Conservation (phyloP, 1,139 yeast species). For the Chernovozyma aurita region DNA sequence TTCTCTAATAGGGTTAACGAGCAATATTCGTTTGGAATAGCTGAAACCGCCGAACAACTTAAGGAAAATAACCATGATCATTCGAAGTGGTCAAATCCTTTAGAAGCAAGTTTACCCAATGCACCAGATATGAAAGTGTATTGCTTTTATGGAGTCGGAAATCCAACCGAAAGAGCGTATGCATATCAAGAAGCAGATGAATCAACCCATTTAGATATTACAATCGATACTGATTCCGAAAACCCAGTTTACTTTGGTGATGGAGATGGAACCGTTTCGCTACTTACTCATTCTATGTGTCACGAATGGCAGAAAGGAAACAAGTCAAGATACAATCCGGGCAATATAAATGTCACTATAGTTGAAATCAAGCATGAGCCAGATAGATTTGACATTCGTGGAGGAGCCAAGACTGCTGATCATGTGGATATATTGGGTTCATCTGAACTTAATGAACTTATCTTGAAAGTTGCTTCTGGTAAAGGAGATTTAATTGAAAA, state of each 20-base stretch:
- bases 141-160: conserved; percentile 93
- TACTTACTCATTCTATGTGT: conserved; percentile 71
- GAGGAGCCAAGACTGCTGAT: conserved; percentile 97
- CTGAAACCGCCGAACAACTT: conserved; percentile 57
- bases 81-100: conserved; percentile 86
- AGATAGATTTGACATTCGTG: conserved; percentile 87
- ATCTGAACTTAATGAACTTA: conserved; percentile 82
- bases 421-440: conserved; percentile 96
- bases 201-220: conserved; percentile 51
- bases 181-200: conserved; percentile 66
- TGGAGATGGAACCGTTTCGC: conserved; percentile 94
- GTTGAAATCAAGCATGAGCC: conserved; percentile 95
- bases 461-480: conserved; percentile 81
- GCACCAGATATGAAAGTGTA: conserved; percentile 90
- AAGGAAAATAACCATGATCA: conserved; percentile 60
- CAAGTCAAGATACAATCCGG: conserved; percentile 76
- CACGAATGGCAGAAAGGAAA: conserved; percentile 80
- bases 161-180: conserved; percentile 92
- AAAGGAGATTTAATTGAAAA: conserved; percentile 62
- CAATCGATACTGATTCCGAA: conserved; percentile 56
- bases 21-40: conserved; percentile 77
- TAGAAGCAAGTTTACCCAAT: conserved; percentile 84
- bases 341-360: conserved; percentile 60
- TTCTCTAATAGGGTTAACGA: conserved; percentile 57
- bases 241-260: conserved; percentile 76